Base-by-base conservation (phyloP, 2,329 filamentous ascomycete species). In the Trichoderma gracile region DNA sequence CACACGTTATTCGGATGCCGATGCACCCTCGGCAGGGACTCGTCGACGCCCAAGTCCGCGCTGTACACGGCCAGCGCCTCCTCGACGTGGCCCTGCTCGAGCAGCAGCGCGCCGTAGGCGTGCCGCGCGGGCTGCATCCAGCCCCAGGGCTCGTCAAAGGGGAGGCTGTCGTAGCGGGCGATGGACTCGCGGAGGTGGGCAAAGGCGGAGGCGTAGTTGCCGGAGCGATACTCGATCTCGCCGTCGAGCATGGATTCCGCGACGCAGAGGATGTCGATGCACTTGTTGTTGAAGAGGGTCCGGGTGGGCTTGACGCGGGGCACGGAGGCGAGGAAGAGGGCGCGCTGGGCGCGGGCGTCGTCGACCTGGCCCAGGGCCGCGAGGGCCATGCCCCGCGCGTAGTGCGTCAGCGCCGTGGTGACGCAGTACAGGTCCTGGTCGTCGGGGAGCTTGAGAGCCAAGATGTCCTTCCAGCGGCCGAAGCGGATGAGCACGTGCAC, bases 121-220 rank as follows among this genome's bases (percentile, higher is more conserved):
- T 92, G 89, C 3, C 89, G 80, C 0, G 86, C 84, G 0, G 89
- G 89, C 71, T 90, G 87, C 89, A 92, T 91, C 89, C 89, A 92
- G 0, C 87, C 88, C 89, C 89, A 92, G 0, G 90, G 90, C 72
- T 93, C 90, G 55, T 89, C 87, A 66, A 90, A 92, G 0, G 85
- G 86, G 30, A 92, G 79, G 0, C 73, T 75, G 69, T 90, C 88
- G 67, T 91, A 87, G 2, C 84, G 79, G 1, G 76, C 71, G 23
- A 90, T 85, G 0, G 88, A 82, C 12, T 77, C 78, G 1, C 82
- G 80, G 3, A 93, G 77, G 58, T 84, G 80, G 3, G 76, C 70
- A 71, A 90, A 92, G 0, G 89, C 89, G 0, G 72, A 54, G 0
- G 85, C 81, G 60, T 83, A 81, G 57, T 88, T 82, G 0, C 81